Evolutionary conservation across 139 green algal genomes (phyloP).

Genomic region (Volvox reticuliferus): DNA sequence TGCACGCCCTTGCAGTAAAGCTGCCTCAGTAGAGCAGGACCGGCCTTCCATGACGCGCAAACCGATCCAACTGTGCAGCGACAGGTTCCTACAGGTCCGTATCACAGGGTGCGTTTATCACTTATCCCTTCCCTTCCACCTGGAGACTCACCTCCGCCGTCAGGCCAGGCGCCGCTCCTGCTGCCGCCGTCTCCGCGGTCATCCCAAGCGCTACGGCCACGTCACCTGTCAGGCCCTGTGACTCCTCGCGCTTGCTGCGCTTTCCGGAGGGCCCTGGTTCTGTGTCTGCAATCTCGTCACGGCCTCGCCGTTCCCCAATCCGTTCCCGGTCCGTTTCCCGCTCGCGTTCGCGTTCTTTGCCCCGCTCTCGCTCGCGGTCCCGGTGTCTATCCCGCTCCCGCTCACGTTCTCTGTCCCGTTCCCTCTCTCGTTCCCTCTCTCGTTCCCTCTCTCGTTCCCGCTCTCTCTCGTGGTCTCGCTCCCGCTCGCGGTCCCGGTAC

Average conservation of each 20-base stretch:
- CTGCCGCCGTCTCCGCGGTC: constrained; percentile 14
- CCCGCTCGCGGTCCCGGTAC: constrained; percentile 43
- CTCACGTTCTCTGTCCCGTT: constrained; percentile 32
- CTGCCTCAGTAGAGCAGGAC: too few species aligned
- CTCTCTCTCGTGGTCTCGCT: constrained; percentile 21
- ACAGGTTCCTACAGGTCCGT: too few species aligned
- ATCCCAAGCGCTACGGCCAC: constrained; percentile 9
- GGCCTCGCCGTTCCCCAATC: neutral
- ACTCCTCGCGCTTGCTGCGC: neutral
- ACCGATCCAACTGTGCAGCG: too few species aligned
- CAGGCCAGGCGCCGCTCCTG: neutral
- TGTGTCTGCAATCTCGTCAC: neutral
- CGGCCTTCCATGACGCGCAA: too few species aligned
- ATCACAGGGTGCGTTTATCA: too few species aligned
- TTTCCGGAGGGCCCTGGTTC: neutral
- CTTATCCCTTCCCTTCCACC: too few species aligned
- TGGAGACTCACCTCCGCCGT: constrained; percentile 1
- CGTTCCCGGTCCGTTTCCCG: neutral
- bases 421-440: neutral
- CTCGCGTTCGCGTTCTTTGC: neutral
- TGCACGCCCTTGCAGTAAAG: too few species aligned
- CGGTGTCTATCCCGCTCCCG: neutral
- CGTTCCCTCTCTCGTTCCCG: constrained; percentile 7
- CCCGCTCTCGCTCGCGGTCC: neutral
- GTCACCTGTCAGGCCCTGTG: neutral